Percentiles rank a stretch among this genome's conserved stretches.
Conservation (phyloP, 139 green algal genomes). For the Coccomyxa sp. region DNA sequence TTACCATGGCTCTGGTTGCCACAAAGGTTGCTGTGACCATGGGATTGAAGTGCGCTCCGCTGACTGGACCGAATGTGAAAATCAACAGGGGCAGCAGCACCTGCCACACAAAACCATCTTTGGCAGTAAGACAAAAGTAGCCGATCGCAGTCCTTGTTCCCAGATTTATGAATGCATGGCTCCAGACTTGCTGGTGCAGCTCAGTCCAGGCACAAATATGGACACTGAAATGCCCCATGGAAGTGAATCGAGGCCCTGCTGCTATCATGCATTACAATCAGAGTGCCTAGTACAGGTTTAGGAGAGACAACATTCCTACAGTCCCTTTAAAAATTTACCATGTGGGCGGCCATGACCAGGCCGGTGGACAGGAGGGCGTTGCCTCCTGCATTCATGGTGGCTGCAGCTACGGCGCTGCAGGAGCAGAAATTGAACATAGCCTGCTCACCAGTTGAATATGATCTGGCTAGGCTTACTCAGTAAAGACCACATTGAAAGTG, state of each 20-base stretch:
- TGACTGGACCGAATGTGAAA: conserved; percentile 6
- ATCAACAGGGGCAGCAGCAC: conserved; percentile 22
- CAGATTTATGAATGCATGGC: too few relatives aligned
- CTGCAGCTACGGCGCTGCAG: conserved; percentile 13
- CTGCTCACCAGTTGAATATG: conserved; percentile 1
- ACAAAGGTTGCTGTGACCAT: conserved; percentile 23
- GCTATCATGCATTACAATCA: too few relatives aligned
- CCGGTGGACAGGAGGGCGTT: conserved; percentile 5
- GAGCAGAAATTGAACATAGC: conserved; percentile 26
- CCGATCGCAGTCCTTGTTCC: too few relatives aligned
- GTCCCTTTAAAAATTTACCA: neutral
- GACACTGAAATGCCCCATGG: too few relatives aligned
- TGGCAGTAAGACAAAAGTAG: neutral
- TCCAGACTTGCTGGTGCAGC: too few relatives aligned
- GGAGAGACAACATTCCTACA: too few relatives aligned
- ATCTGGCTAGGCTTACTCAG: neutral
- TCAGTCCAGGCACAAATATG: too few relatives aligned
- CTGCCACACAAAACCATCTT: neutral
- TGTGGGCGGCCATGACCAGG: conserved; percentile 16
- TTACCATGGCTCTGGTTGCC: conserved; percentile 1
- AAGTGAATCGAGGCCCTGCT: too few relatives aligned
- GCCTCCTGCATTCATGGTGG: conserved; percentile 9
- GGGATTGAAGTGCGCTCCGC: conserved; percentile 25
- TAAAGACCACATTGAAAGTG: neutral
- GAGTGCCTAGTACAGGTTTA: too few relatives aligned